Percentiles rank a stretch among this genome's conserved stretches.
Evolutionary conservation across 345 rosid genomes (phyloP).

Genomic region (Garcia nutans): DNA sequence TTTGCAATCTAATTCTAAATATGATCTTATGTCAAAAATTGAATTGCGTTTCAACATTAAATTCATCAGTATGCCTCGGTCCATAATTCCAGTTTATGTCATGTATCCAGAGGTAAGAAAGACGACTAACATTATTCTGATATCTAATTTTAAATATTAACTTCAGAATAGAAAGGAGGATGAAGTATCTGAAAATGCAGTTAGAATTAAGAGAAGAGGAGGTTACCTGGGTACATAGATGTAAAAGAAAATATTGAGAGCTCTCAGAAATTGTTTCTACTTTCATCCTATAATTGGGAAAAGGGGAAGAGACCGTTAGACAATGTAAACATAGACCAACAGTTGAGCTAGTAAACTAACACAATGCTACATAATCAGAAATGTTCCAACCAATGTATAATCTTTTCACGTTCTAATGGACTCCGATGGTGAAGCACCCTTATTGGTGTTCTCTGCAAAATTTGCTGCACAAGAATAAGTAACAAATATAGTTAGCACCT

Average conservation of each 20-base stretch:
- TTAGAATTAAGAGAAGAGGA: not conserved
- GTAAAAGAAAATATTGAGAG: constrained; percentile 78
- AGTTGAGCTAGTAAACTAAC: not conserved
- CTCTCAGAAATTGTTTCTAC: constrained; percentile 68
- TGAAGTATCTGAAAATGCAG: not conserved
- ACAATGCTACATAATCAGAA: constrained; percentile 5
- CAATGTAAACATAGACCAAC: constrained; percentile 3
- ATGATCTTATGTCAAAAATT: too few species aligned
- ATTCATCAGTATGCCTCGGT: not conserved
- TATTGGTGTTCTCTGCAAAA: constrained; percentile 83
- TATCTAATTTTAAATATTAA: not conserved
- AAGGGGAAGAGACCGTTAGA: constrained; percentile 6
- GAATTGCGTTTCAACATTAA: not conserved
- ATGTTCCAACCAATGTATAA: constrained; percentile 68
- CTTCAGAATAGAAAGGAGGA: not conserved
- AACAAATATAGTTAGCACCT: not conserved
- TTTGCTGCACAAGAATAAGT: constrained; percentile 43
- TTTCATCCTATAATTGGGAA: constrained; percentile 65
- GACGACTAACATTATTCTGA: not conserved
- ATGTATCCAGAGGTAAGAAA: too few species aligned
- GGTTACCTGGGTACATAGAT: constrained; percentile 86
- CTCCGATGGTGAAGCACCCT: constrained; percentile 98
- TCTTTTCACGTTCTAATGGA: constrained; percentile 81
- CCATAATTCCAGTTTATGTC: not conserved
- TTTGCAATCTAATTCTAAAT: too few species aligned